Conservation (phyloP, 1,139 yeast genomes). For the Pichia sorboxylosa region DNA sequence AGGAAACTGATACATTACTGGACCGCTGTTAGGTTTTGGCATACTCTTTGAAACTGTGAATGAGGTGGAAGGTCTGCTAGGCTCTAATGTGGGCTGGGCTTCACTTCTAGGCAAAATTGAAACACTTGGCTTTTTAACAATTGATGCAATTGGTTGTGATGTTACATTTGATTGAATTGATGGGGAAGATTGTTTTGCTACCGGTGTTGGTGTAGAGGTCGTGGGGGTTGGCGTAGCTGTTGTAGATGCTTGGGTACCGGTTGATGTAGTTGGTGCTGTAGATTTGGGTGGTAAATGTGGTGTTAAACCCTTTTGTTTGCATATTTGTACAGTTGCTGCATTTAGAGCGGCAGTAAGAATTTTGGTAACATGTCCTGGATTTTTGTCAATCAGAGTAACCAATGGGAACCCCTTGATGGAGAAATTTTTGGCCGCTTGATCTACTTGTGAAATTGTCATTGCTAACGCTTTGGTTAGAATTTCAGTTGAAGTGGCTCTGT, state of each 20-base stretch:
- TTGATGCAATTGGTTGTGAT: not conserved
- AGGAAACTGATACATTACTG: not conserved
- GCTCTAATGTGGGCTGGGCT: not conserved
- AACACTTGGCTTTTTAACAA: not conserved
- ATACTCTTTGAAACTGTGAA: not conserved
- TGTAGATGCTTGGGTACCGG: constrained; percentile 17
- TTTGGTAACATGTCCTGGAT: constrained; percentile 77
- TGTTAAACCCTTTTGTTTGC: constrained; percentile 26
- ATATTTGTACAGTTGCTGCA: constrained; percentile 59
- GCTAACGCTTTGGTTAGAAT: constrained; percentile 87
- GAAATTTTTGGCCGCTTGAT: constrained; percentile 75
- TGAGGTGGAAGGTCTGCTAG: too few species aligned
- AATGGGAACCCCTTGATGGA: constrained; percentile 76
- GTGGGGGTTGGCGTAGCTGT: constrained; percentile 2
- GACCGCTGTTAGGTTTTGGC: not conserved
- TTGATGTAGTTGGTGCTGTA: constrained; percentile 10
- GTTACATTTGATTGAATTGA: not conserved
- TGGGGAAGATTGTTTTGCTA: not conserved
- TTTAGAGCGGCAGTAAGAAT: constrained; percentile 76
- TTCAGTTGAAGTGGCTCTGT: constrained; percentile 64
- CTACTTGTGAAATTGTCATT: constrained; percentile 82
- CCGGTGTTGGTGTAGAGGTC: not conserved
- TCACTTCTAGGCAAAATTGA: not conserved
- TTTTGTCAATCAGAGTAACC: constrained; percentile 70
- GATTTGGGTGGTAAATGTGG: constrained; percentile 13